Conservation (phyloP, 106 monocot species). For the Dendrobium nobile region DNA sequence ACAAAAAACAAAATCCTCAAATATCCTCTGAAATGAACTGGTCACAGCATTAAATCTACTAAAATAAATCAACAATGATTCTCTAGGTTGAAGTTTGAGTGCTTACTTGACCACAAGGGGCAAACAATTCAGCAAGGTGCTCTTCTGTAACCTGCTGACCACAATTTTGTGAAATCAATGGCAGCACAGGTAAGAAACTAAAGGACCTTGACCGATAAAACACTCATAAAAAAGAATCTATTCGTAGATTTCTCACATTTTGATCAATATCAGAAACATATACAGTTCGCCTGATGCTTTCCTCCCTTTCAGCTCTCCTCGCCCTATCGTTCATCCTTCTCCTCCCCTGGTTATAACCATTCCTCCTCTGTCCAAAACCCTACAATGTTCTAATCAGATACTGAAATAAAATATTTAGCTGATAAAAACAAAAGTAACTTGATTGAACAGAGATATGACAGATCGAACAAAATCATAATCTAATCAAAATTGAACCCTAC, state of each 20-base stretch:
- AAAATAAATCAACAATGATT: not conserved
- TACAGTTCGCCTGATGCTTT: slow-evolving; percentile 57
- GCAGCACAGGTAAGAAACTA: not conserved
- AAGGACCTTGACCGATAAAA: not conserved
- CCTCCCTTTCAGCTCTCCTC: slow-evolving; percentile 49
- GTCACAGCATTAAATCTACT: not conserved
- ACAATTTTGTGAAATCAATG: not conserved
- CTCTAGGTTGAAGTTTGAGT: not conserved
- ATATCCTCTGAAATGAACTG: not conserved
- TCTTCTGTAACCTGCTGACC: slow-evolving; percentile 45
- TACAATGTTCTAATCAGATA: not conserved
- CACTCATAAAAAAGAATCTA: not conserved
- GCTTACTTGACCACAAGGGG: slow-evolving; percentile 45
- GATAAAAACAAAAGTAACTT: slow-evolving; percentile 2
- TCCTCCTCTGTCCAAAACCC: slow-evolving; percentile 53
- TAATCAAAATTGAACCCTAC: slow-evolving; percentile 26
- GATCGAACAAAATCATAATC: not conserved
- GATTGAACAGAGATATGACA: not conserved
- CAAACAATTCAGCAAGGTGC: slow-evolving; percentile 43
- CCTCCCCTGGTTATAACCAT: slow-evolving; percentile 38
- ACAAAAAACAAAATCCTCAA: slow-evolving; percentile 4
- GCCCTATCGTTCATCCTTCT: slow-evolving; percentile 54
- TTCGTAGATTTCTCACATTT: slow-evolving; percentile 26
- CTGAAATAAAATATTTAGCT: not conserved
- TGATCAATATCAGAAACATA: slow-evolving; percentile 78